Base-by-base conservation (phyloP, 2,329 filamentous ascomycete genomes). In the Alternaria novae-zelandiae region DNA sequence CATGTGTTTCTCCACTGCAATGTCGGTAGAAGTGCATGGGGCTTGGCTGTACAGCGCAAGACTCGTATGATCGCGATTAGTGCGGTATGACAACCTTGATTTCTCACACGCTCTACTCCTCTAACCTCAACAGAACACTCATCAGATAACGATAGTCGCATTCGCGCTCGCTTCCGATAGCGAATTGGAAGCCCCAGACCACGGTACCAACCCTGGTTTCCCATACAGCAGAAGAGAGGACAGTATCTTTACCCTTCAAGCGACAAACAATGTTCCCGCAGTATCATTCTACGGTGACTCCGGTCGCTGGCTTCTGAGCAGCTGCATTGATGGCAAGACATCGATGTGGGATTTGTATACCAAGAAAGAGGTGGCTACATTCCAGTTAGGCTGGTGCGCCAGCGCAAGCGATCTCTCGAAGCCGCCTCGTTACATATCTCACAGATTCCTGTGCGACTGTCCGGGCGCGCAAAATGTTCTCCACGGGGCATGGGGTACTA, bases 51-150 rank as follows among this genome's bases (percentile, higher is more conserved):
- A 11, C 95, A 98, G 77, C 86, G 88, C 65, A 83, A 89, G 66
- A 93, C 92, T n/a, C 89, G 94, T 0, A 83, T 97, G 65, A 91
- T 99, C 66, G 96, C 95, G 0, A 90, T 96, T 43, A 92, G 91
- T 70, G 89, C 92, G 0, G 49, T 53, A 53, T 41, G 28, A 53
- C 6, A n/a, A n/a, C 5, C 11, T 23, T 15, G 3, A 23, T 4
- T 15, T 5, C 20, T 25, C 20, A 36, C 30, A 36, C 20, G 13
- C 15, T 17, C 20, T 53, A 6, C 28, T 25, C 49, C 20, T 36
- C 49, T 53, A 5, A 53, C 49, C 49, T 32, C 36, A 41, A 41
- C 13, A 53, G 49, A 99, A 99, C 76, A 87, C 85, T 0, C 82
- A 84, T 21, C 73, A 82, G 15, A 85, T 91, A 26, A 86, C 83